Base-by-base conservation (phyloP, 2,329 filamentous ascomycete genomes). In the Fusarium secorum region DNA sequence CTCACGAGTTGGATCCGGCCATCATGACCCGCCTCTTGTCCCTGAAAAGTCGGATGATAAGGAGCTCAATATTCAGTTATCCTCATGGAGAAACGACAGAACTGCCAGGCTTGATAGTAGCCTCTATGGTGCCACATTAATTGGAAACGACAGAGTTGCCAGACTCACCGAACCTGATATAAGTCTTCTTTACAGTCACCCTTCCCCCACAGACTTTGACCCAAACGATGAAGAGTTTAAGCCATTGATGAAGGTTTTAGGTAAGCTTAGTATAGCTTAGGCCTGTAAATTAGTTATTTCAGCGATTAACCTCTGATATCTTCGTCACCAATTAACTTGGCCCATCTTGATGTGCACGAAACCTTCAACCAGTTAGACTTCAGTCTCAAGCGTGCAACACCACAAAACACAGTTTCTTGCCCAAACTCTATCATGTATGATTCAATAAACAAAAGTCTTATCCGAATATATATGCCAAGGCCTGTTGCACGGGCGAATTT, bases 391-490 rank as follows among this genome's bases (percentile, higher is more conserved):
- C 13, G 30, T 35, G 4, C 2, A 4, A n/a, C 18, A n/a, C 8
- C 30, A 6, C 9, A 22, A 20, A 35, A 3, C 5, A 2, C 7
- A 26, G 15, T 18, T 15, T 11, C 0, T 11, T 26, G 2, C 4
- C 8, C 4, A 14, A 35, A 35, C 2, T 26, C 17, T 51, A 35
- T 26, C 2, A 10, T 18, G 4, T 9, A 6, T 32, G 17, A 20
- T 6, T 51, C 3, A 7, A 2, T 1, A 11, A 20, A 18, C 2
- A 20, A 2, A 26, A 5, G 0, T 20, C 2, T 15, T 5, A 15
- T 26, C 0, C 18, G 15, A 20, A 5, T 4, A 36, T 11, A n/a
- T 51, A 36, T 51, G 2, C 3, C 9, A 51, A 35, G 48, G 4
- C 22, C 1, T 11, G 5, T 11, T 1, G 2, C 9, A 15, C 4